phyloP scores from a whole-genome alignment of 2,329 filamentous ascomycete species.

The Coniochaeta pulveracea region DNA sequence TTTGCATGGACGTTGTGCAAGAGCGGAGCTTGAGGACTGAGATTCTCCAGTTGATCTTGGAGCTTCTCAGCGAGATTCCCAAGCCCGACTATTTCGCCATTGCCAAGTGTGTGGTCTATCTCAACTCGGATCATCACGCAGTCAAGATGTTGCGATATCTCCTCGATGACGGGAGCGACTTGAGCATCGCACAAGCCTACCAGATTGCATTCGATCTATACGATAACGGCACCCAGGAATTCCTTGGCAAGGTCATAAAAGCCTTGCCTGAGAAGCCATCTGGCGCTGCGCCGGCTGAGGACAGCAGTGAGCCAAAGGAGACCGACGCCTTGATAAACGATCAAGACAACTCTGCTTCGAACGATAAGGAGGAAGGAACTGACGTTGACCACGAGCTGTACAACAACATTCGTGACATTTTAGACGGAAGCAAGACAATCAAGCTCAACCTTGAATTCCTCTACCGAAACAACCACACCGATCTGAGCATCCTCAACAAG shows the following conservation, averaged over 20 bases:
- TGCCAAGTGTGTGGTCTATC: constrained; percentile 92
- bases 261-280: constrained; percentile 67
- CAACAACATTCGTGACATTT: constrained; percentile 53
- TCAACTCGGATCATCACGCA: constrained; percentile 85
- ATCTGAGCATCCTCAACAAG: constrained; percentile 88
- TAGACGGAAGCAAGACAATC: constrained; percentile 88
- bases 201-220: constrained; percentile 98
- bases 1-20: constrained; percentile 97
- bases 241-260: constrained; percentile 78
- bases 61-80: constrained; percentile 85
- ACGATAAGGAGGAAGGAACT: constrained; percentile 43
- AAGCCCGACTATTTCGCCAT: constrained; percentile 96
- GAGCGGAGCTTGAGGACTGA: constrained; percentile 74
- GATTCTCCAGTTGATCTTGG: constrained; percentile 86
- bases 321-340: constrained; percentile 36
- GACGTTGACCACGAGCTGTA: constrained; percentile 40
- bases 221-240: constrained; percentile 97
- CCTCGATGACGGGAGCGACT: constrained; percentile 66
- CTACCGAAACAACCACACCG: constrained; percentile 88
- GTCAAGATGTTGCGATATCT: constrained; percentile 75
- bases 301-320: constrained; percentile 31
- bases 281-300: constrained; percentile 32
- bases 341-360: constrained; percentile 14
- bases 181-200: constrained; percentile 78
- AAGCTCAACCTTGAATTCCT: constrained; percentile 93